Percentiles rank a stretch among this genome's conserved stretches.
Evolutionary conservation across 345 rosid species (phyloP).

Genomic region (Cardiospermum halicacabum): DNA sequence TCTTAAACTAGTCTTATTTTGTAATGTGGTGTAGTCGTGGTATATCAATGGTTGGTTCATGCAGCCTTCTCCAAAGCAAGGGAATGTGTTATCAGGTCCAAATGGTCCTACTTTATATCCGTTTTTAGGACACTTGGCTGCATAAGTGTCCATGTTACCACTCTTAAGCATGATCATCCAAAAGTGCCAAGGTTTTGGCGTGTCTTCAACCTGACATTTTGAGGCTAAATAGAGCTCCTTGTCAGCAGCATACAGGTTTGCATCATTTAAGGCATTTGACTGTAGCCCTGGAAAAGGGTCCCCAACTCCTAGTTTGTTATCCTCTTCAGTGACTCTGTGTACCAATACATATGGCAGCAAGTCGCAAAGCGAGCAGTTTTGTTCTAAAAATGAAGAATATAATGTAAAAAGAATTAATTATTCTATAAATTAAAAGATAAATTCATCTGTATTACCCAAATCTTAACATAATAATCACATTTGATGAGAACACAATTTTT

Average conservation of each 20-base stretch:
- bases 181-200: slow-evolving; percentile 61
- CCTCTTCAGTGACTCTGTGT: slow-evolving; percentile 52
- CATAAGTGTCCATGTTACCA: slow-evolving; percentile 53
- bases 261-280: slow-evolving; percentile 24
- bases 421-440: not conserved
- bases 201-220: slow-evolving; percentile 51
- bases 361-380: slow-evolving; percentile 19
- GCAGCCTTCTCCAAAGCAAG: slow-evolving; percentile 64
- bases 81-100: slow-evolving; percentile 39
- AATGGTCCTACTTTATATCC: slow-evolving; percentile 45
- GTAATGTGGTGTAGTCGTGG: slow-evolving; percentile 45
- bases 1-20: slow-evolving; percentile 21
- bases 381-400: slow-evolving; percentile 4
- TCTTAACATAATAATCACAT: not conserved
- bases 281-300: slow-evolving; percentile 35
- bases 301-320: slow-evolving; percentile 45
- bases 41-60: slow-evolving; percentile 60
- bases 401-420: not conserved
- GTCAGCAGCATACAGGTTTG: slow-evolving; percentile 44
- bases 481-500: not conserved
- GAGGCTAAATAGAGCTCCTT: slow-evolving; percentile 59
- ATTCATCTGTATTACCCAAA: not conserved
- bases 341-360: slow-evolving; percentile 16
- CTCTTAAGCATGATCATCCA: slow-evolving; percentile 70
- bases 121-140: slow-evolving; percentile 54